Evolutionary conservation across 2,329 filamentous ascomycete genomes (phyloP), one percentile per base, ranked within the genome.

Genomic region (Chalaropsis ovoidea): DNA sequence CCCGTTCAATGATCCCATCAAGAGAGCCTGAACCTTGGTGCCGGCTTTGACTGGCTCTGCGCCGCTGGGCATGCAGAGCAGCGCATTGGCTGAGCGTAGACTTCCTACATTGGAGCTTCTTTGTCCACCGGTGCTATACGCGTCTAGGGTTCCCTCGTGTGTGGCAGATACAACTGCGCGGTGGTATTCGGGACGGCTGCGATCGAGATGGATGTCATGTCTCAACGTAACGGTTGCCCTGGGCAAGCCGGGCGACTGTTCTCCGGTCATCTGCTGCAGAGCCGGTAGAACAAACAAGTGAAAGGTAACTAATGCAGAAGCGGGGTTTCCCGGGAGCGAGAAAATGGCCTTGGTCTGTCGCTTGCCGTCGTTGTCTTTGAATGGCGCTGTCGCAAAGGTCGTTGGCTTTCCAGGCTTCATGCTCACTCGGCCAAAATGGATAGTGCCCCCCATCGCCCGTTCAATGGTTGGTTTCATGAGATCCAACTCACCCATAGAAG

Each of bases 321-420:
- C 94, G 0, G 94, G 94, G 73, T 99, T 99, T 0, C 94, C 94
- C 0, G 94, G 94, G 0, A 99, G 80, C 0, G 90, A 89, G 76
- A 99, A 99, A 69, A 99, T 84, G 67, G 87, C 81, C 72, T 89
- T 91, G 1, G 77, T 77, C 27, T 84, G 75, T 58, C 85, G 81
- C 68, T 82, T 81, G 67, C 83, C 78, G 3, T 52, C 39, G 31
- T 54, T 68, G 15, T 61, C 17, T 74, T 86, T 86, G 47, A 82
- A 78, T 0, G 89, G 86, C 0, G 97, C 82, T 0, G 90, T 96
- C 1, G 94, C 94, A 74, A 99, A 99, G 0, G 94, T 99, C 0
- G 92, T 96, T 1, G 94, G 94, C 76, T 97, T 99, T 3, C 94
- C 94, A 0, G 94, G 94, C 78, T 99, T 99, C 94, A 99, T 97